Percentiles rank a stretch among this genome's conserved stretches.
Evolutionary conservation across 2,329 filamentous ascomycete genomes (phyloP).

Genomic region (Colletotrichum tanaceti): DNA sequence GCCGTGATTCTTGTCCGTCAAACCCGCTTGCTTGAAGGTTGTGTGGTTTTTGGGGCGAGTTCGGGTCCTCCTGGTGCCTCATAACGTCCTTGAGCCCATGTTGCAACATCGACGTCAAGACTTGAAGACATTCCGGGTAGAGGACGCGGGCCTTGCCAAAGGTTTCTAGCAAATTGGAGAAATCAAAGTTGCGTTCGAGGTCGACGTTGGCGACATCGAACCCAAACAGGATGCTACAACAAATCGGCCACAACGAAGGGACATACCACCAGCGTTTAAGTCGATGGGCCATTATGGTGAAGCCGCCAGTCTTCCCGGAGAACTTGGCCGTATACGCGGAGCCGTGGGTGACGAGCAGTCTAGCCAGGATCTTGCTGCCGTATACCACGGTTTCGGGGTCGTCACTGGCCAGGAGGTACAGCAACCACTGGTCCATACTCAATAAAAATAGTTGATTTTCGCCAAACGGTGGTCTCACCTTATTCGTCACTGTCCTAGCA

Average conservation of each 20-base stretch:
- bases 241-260: constrained; percentile 85
- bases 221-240: constrained; percentile 89
- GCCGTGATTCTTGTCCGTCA: constrained; percentile 49
- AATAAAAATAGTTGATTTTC: constrained; percentile 41
- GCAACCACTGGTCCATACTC: constrained; percentile 74
- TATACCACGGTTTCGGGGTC: constrained; percentile 85
- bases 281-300: constrained; percentile 83
- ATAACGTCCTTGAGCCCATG: constrained; percentile 80
- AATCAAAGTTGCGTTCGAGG: constrained; percentile 78
- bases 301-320: constrained; percentile 83
- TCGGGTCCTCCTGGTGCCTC: constrained; percentile 69
- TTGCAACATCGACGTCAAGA: constrained; percentile 89
- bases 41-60: constrained; percentile 57
- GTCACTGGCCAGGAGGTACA: constrained; percentile 90
- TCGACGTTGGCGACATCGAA: constrained; percentile 81
- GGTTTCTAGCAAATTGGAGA: constrained; percentile 77
- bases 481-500: constrained; percentile 93
- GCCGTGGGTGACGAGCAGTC: constrained; percentile 86
- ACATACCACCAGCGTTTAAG: constrained; percentile 91
- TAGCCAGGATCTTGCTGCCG: constrained; percentile 83
- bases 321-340: constrained; percentile 87
- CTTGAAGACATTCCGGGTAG: constrained; percentile 81
- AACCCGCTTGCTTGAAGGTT: constrained; percentile 41
- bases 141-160: constrained; percentile 77
- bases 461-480: constrained; percentile 65